Percentiles rank a stretch among this genome's conserved stretches.
phyloP scores from a whole-genome alignment of 2,329 filamentous ascomycete species.

The Trichoderma sp. region DNA sequence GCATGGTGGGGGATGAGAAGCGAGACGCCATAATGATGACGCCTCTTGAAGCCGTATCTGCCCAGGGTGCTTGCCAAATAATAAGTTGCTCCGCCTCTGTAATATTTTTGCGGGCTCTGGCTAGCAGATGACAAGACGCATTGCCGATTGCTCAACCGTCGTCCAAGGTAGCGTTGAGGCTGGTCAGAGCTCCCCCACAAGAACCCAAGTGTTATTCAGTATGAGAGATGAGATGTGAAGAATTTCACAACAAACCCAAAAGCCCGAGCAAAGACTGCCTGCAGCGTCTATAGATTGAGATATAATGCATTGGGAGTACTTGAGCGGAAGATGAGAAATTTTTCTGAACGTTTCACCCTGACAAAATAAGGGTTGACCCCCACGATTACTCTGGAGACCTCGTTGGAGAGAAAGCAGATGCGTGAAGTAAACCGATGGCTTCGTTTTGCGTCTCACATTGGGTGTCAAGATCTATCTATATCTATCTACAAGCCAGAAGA shows the following conservation, averaged over 20 bases:
- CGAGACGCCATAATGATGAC: slow-evolving; percentile 12
- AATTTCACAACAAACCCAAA: not conserved
- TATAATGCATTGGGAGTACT: not conserved
- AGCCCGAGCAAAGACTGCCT: not conserved
- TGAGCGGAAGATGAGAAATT: too few species aligned
- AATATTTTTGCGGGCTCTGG: not conserved
- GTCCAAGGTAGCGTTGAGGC: not conserved
- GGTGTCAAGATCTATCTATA: too few species aligned
- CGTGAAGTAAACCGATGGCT: too few species aligned
- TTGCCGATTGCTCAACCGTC: not conserved
- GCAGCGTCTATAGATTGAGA: not conserved
- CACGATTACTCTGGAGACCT: too few species aligned
- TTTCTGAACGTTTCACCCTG: too few species aligned
- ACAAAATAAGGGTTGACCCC: not conserved
- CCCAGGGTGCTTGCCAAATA: not conserved
- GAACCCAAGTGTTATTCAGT: not conserved
- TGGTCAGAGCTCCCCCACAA: not conserved
- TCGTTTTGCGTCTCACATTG: too few species aligned
- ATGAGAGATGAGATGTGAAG: too few species aligned
- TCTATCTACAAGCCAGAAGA: too few species aligned
- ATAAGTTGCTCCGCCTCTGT: not conserved
- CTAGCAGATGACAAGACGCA: not conserved
- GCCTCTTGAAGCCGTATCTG: not conserved
- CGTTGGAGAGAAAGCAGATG: too few species aligned
- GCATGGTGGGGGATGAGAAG: not conserved